phyloP scores from a whole-genome alignment of 306 rosid species.

The Hylodesmum podocarpum region DNA sequence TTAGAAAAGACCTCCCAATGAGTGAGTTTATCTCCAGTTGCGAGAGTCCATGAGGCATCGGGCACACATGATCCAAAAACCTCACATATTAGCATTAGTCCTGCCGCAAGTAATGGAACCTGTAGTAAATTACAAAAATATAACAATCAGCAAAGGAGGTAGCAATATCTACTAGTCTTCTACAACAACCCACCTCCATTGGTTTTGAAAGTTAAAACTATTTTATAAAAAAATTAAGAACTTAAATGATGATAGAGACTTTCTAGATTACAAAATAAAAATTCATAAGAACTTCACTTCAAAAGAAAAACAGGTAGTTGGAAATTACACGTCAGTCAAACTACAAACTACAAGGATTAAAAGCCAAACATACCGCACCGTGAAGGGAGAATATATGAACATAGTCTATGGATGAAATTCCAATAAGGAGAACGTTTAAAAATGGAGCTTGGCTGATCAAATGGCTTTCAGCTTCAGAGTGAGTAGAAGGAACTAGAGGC shows the following conservation, averaged over 20 bases:
- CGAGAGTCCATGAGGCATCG: slow-evolving; percentile 49
- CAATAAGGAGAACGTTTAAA: slow-evolving; percentile 70
- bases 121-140: slow-evolving; percentile 40
- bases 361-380: slow-evolving; percentile 74
- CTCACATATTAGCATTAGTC: slow-evolving; percentile 79
- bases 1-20: slow-evolving; percentile 75
- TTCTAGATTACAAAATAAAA: neutral
- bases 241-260: slow-evolving; percentile 16
- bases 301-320: neutral
- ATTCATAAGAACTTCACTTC: neutral
- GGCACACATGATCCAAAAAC: slow-evolving; percentile 76
- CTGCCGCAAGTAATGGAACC: slow-evolving; percentile 88
- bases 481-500: slow-evolving; percentile 60
- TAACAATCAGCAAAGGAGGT: slow-evolving; percentile 28
- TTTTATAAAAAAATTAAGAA: neutral
- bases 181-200: slow-evolving; percentile 10
- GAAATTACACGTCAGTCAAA: slow-evolving; percentile 10
- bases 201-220: neutral
- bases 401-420: slow-evolving; percentile 70
- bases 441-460: slow-evolving; percentile 75
- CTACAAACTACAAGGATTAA: slow-evolving; percentile 5
- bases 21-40: slow-evolving; percentile 75
- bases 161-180: slow-evolving; percentile 11
- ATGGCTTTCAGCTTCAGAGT: slow-evolving; percentile 66
- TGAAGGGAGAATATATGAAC: slow-evolving; percentile 91